Evolutionary conservation across 75 land plant species (phyloP).

Genomic region (Pinus albicaulis): DNA sequence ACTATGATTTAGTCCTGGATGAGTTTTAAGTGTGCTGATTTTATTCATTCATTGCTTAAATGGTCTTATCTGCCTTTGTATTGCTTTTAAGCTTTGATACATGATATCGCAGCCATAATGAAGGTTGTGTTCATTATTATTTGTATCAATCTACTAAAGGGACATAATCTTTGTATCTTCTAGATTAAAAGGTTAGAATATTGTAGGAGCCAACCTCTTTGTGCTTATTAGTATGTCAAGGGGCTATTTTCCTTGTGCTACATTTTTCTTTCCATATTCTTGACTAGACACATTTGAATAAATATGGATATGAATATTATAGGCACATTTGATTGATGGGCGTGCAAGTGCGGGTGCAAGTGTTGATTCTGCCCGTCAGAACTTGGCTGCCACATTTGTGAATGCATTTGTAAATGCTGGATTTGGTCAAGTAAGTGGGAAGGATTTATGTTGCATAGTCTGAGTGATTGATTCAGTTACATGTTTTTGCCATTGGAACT

Average conservation of each 20-base stretch:
- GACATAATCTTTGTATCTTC: not conserved
- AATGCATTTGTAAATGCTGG: constrained; percentile 99
- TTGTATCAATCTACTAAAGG: not conserved
- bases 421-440: constrained; percentile 82
- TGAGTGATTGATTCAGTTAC: not conserved
- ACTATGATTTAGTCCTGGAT: no score
- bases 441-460: not conserved
- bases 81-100: no score
- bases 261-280: not conserved
- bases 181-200: not conserved
- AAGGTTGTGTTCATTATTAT: no score
- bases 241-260: not conserved
- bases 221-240: not conserved
- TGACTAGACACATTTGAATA: not conserved
- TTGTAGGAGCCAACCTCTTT: not conserved
- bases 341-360: constrained; percentile 88
- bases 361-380: constrained; percentile 98
- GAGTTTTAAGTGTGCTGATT: no score
- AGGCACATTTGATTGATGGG: constrained; percentile 98
- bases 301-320: not conserved
- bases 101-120: no score
- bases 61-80: no score
- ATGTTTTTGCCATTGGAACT: not conserved
- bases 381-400: constrained; percentile 97
- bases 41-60: no score